phyloP scores from a whole-genome alignment of 768 basidiomycete species.

The Tulasnella sp. region DNA sequence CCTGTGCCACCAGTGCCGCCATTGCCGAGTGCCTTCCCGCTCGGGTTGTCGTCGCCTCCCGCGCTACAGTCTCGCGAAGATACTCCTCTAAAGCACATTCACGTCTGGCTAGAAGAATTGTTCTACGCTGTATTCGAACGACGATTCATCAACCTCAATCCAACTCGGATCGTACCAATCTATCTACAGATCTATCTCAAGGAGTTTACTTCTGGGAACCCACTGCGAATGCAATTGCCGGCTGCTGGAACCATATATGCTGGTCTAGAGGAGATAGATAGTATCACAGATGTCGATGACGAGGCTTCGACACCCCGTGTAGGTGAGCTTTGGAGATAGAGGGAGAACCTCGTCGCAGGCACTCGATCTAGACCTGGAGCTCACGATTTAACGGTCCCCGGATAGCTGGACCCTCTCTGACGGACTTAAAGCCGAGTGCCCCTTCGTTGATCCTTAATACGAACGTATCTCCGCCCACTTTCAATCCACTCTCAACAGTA shows the following conservation, averaged over 20 bases:
- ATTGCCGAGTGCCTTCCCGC: neutral
- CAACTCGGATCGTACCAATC: constrained; percentile 7
- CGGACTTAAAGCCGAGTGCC: no score
- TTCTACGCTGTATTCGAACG: constrained; percentile 4
- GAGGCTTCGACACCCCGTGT: no score
- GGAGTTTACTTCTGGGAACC: neutral
- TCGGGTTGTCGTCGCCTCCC: neutral
- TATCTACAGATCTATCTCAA: constrained; percentile 6
- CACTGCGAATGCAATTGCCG: constrained; percentile 6
- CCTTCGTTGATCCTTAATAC: no score
- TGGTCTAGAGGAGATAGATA: neutral
- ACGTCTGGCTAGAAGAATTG: constrained; percentile 7
- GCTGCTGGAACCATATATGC: constrained; percentile 6
- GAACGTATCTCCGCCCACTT: no score
- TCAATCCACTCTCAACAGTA: no score
- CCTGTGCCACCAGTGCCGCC: constrained; percentile 1
- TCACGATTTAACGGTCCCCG: no score
- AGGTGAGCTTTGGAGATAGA: no score
- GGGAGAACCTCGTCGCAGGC: no score
- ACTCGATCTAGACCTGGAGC: no score
- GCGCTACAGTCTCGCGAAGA: neutral
- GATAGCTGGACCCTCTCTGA: no score
- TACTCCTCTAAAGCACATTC: neutral
- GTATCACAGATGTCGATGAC: no score
- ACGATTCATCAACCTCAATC: constrained; percentile 9